Evolutionary conservation across 495 filamentous ascomycete genomes (phyloP), one percentile per base, ranked within the genome.

Genomic region (Penicillium dipodomyicola): DNA sequence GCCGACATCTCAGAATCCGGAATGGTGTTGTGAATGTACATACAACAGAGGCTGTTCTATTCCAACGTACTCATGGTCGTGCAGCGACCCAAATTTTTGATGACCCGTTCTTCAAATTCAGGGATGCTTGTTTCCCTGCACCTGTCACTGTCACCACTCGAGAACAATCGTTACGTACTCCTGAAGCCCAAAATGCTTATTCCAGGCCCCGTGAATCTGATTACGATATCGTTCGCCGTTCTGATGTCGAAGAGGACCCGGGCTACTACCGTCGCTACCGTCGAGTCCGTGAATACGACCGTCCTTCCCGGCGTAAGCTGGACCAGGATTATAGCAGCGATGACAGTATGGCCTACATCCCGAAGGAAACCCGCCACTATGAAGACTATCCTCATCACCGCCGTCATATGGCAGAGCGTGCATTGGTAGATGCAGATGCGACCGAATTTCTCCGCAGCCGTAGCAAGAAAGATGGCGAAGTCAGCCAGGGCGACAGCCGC

Each of bases 361-460:
- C 74, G 56, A 81, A 79, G 65, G 81, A 83, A 58, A 77, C 73
- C 32, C 72, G 69, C 17, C 70, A 82, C 37, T 83, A 84, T 23
- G 61, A 68, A 56, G 84, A 81, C 50, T 81, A 79, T 61, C 80
- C 80, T 14, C 74, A 82, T 58, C 85, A 91, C 67, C 87, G 83
- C 63, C 87, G 88, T 33, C 89, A 95, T 69, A 69, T 96, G 19
- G 90, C 89, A 20, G 91, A 93, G 73, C 92, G 92, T 35, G 90
- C 90, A 22, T 73, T 93, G 32, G 87, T 89, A 44, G 92, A 89
- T 12, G 81, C 87, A 39, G 92, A 87, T 56, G 81, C 87, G 8
- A 85, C 87, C 5, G 90, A 90, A 42, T 65, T 96, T 3, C 64
- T 95, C 2, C 81, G 86, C 32, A 84, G 87, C 54, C 90, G 87